phyloP scores from a whole-genome alignment of 768 basidiomycete species.

The Punctularia strigosozonata region DNA sequence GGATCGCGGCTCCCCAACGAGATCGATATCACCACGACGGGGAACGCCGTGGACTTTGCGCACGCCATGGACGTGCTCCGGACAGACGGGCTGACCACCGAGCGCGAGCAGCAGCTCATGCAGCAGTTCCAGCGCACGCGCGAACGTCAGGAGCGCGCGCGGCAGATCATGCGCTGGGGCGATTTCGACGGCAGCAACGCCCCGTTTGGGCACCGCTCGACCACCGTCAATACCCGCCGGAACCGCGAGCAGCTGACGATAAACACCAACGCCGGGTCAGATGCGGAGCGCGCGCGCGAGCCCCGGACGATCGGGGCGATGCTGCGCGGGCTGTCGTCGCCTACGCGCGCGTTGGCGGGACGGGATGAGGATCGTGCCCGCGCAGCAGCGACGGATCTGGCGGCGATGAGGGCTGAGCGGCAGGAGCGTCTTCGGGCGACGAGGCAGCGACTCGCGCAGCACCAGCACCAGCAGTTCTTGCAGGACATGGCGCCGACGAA shows the following conservation, averaged over 20 bases:
- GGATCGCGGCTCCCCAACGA: too few relatives aligned
- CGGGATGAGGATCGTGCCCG: not conserved
- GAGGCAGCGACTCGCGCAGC: too few relatives aligned
- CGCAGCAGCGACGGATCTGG: too few relatives aligned
- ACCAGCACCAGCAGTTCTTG: too few relatives aligned
- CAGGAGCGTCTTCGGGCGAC: too few relatives aligned
- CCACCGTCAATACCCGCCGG: too few relatives aligned
- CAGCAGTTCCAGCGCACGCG: conserved; percentile 16
- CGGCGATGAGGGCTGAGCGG: too few relatives aligned
- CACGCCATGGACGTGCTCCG: conserved; percentile 22
- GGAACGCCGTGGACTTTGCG: conserved; percentile 16
- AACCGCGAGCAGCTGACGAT: not conserved
- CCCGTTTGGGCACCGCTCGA: conserved; percentile 1
- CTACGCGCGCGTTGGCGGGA: not conserved
- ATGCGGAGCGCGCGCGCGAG: too few relatives aligned
- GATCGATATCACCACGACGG: too few relatives aligned
- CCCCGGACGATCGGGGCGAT: too few relatives aligned
- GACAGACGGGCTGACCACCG: conserved; percentile 15
- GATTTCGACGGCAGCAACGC: conserved; percentile 6
- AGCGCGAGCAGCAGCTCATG: conserved; percentile 21
- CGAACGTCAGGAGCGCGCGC: conserved; percentile 3
- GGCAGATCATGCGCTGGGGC: conserved; percentile 11
- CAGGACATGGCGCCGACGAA: too few relatives aligned
- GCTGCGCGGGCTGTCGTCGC: too few relatives aligned
- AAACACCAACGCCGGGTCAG: not conserved